These are phyloP conservation scores for Mollisia scopiformis DNA, from an alignment of 2,329 filamentous ascomycete genomes.

Conservation along the genomic window DNA sequence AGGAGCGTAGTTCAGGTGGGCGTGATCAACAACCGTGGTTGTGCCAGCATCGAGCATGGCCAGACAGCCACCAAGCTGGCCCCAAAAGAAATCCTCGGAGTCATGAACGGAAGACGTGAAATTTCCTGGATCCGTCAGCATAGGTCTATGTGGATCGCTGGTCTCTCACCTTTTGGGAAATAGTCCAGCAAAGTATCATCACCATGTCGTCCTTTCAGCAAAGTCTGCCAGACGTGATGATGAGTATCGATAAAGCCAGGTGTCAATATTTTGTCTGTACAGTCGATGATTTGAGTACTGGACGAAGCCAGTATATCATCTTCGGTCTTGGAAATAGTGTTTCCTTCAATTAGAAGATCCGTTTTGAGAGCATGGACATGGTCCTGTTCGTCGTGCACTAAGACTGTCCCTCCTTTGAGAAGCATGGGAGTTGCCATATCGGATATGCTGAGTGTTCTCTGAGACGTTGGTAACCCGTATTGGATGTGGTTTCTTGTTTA, in stretches of 20 bases:
- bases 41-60: constrained; percentile 46
- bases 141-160: neutral
- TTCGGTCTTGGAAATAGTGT: constrained; percentile 39
- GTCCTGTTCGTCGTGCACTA: constrained; percentile 39
- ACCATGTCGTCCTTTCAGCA: constrained; percentile 42
- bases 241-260: constrained; percentile 44
- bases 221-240: constrained; percentile 37
- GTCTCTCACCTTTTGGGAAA: constrained; percentile 39
- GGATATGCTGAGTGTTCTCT: neutral
- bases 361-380: constrained; percentile 36
- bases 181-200: constrained; percentile 47
- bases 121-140: constrained; percentile 38
- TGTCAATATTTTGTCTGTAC: constrained; percentile 38
- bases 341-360: constrained; percentile 34
- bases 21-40: constrained; percentile 45
- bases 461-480: no score
- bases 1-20: constrained; percentile 38
- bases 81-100: constrained; percentile 50
- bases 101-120: constrained; percentile 40
- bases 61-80: constrained; percentile 43
- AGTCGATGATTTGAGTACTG: constrained; percentile 39
- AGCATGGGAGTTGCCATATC: constrained; percentile 27
- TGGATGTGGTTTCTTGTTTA: neutral
- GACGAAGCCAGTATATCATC: constrained; percentile 26
- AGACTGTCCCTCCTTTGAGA: constrained; percentile 40